A percentile compares a stretch with the other conserved stretches of the same genome.
phyloP scores from a whole-genome alignment of 1,139 yeast genomes.

The Geotrichum fermentans region DNA sequence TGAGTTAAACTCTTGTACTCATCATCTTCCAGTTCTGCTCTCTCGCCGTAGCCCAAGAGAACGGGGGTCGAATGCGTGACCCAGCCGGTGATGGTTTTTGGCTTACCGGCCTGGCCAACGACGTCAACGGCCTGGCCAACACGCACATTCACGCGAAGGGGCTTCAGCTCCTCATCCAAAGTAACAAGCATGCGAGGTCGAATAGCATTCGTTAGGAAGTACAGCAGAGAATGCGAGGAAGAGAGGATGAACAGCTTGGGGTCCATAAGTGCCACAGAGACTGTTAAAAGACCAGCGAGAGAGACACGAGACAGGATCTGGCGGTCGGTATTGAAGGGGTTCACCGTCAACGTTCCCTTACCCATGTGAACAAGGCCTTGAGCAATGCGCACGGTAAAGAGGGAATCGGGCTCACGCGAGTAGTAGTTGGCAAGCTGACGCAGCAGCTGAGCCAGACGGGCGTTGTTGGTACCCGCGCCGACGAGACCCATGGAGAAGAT shows the following conservation, averaged over 20 bases:
- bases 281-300: conserved; percentile 83
- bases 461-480: conserved; percentile 98
- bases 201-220: conserved; percentile 81
- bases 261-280: conserved; percentile 76
- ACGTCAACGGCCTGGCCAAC: conserved; percentile 99
- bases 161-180: conserved; percentile 81
- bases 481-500: conserved; percentile 96
- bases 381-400: conserved; percentile 90
- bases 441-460: conserved; percentile 90
- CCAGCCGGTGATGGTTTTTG: conserved; percentile 98
- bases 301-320: conserved; percentile 84
- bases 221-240: conserved; percentile 75
- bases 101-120: conserved; percentile 98
- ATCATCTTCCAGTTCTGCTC: conserved; percentile 95
- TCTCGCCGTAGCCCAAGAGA: conserved; percentile 83
- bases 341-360: conserved; percentile 86
- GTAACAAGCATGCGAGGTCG: conserved; percentile 93
- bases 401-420: conserved; percentile 80
- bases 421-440: conserved; percentile 94
- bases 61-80: conserved; percentile 98
- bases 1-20: conserved; percentile 82
- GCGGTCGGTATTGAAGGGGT: conserved; percentile 87
- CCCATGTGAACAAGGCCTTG: conserved; percentile 94
- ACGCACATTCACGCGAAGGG: conserved; percentile 90
- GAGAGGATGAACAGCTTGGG: conserved; percentile 64